These are phyloP conservation scores for Pelomyxa schiedti DNA, from an alignment of 78 protist species.

Conservation along the genomic window DNA sequence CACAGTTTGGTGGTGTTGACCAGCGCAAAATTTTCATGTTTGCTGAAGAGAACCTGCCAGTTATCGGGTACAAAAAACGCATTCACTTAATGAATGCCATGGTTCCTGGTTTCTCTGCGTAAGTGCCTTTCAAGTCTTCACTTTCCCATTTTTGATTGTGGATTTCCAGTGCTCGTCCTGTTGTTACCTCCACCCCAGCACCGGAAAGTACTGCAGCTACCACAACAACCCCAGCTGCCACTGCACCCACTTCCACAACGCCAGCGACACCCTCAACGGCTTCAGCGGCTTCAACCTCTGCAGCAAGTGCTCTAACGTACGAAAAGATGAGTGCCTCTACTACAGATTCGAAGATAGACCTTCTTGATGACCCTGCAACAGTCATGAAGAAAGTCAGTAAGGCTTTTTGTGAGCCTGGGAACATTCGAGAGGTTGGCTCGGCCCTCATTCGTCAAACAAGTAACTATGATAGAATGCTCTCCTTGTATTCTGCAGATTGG, in stretches of 20 bases:
- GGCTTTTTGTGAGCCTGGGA: background rate
- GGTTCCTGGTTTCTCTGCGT: constrained; percentile 29
- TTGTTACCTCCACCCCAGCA: too few species aligned
- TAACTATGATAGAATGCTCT: too few species aligned
- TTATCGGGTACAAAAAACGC: constrained; percentile 20
- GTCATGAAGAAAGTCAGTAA: background rate
- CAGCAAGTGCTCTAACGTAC: too few species aligned
- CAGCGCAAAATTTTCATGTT: constrained; percentile 41
- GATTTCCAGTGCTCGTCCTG: too few species aligned
- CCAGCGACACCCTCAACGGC: too few species aligned
- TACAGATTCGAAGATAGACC: background rate
- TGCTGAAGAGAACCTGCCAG: constrained; percentile 21
- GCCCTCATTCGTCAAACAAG: too few species aligned
- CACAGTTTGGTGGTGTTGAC: constrained; percentile 44
- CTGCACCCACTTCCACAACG: too few species aligned
- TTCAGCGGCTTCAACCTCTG: too few species aligned
- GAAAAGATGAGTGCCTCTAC: background rate
- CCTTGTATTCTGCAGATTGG: background rate
- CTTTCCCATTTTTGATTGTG: background rate
- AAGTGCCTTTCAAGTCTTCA: background rate
- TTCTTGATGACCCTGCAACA: background rate
- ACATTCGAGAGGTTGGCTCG: background rate
- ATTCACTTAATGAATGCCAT: constrained; percentile 28
- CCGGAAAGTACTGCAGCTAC: too few species aligned
- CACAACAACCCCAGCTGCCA: too few species aligned